phyloP scores from a whole-genome alignment of 257 asterid genomes.

The Eucommia ulmoides region DNA sequence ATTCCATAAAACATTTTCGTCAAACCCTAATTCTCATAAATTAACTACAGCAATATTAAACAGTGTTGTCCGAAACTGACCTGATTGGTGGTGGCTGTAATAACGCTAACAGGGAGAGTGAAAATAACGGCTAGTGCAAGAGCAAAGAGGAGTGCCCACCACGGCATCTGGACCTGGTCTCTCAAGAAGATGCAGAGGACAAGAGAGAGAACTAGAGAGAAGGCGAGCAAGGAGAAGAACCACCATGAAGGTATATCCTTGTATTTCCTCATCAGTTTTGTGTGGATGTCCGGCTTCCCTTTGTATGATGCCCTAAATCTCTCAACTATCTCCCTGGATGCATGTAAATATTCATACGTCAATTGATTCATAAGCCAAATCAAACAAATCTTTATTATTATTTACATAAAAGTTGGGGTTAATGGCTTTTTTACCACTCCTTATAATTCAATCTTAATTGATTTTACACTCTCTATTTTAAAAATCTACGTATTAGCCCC shows the following conservation, averaged over 20 bases:
- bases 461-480: neutral
- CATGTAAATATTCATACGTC: neutral
- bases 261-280: slow-evolving; percentile 56
- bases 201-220: slow-evolving; percentile 35
- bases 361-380: neutral
- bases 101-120: slow-evolving; percentile 63
- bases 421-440: neutral
- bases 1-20: too few species aligned
- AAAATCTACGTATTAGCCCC: neutral
- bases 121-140: slow-evolving; percentile 29
- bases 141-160: slow-evolving; percentile 71
- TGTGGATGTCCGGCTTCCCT: slow-evolving; percentile 52
- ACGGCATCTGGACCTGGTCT: slow-evolving; percentile 56
- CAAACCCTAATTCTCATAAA: neutral
- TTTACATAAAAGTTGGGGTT: neutral
- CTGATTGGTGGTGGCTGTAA: slow-evolving; percentile 76
- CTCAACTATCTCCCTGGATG: slow-evolving; percentile 41
- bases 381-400: neutral
- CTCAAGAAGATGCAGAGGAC: slow-evolving; percentile 43
- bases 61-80: slow-evolving; percentile 11
- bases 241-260: slow-evolving; percentile 65
- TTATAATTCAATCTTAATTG: neutral
- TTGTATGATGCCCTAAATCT: slow-evolving; percentile 19
- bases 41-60: neutral
- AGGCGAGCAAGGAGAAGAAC: slow-evolving; percentile 28